phyloP scores from a whole-genome alignment of 2,329 filamentous ascomycete genomes.

The Apiospora kogelbergensis region DNA sequence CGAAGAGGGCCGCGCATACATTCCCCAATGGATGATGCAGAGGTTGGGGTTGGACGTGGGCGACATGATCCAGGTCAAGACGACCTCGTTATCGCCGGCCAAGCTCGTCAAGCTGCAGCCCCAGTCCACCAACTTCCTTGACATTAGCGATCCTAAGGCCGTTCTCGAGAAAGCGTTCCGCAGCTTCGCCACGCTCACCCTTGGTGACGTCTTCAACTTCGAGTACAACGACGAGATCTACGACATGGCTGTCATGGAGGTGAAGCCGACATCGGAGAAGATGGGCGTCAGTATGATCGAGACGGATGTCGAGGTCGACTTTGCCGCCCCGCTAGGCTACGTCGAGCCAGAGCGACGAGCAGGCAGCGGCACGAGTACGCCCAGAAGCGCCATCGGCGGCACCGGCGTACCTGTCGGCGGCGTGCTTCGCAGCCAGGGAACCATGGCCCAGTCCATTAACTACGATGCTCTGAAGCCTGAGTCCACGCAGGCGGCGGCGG shows the following conservation, averaged over 20 bases:
- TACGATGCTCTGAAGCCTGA: constrained; percentile 87
- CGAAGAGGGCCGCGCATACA: constrained; percentile 93
- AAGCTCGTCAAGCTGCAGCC: constrained; percentile 95
- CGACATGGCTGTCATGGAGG: constrained; percentile 89
- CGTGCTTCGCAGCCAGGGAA: constrained; percentile 78
- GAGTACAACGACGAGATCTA: constrained; percentile 94
- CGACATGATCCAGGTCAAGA: constrained; percentile 92
- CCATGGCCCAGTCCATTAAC: constrained; percentile 98
- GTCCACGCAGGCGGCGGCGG: constrained; percentile 62
- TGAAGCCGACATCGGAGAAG: constrained; percentile 80
- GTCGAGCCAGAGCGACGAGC: constrained; percentile 65
- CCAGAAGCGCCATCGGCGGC: constrained; percentile 64
- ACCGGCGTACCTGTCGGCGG: constrained; percentile 63
- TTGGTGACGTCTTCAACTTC: constrained; percentile 94
- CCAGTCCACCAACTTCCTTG: constrained; percentile 88
- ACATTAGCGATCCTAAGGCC: constrained; percentile 95
- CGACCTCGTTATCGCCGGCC: constrained; percentile 86
- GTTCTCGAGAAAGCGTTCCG: constrained; percentile 96
- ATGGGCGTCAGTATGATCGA: constrained; percentile 93
- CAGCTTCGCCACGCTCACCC: constrained; percentile 90
- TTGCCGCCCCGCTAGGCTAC: constrained; percentile 90
- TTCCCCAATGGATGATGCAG: constrained; percentile 98
- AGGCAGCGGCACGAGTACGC: constrained; percentile 81
- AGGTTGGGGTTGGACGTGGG: constrained; percentile 86
- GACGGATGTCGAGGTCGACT: constrained; percentile 95